phyloP scores from a whole-genome alignment of 1,139 yeast species.

The Suhomyces bokatorum region DNA sequence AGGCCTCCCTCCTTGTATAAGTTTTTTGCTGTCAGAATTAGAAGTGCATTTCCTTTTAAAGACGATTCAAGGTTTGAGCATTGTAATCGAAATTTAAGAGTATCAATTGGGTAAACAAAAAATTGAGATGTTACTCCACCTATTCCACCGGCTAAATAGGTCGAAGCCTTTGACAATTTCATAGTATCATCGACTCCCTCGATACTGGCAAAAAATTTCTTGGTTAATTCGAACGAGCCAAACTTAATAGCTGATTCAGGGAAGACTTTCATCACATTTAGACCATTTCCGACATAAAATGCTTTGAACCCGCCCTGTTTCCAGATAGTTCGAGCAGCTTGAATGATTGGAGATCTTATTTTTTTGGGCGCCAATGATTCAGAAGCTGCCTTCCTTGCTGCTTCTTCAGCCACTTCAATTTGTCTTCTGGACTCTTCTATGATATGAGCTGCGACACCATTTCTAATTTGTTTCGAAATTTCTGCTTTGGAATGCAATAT shows the following conservation, averaged over 20 bases:
- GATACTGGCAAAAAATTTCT: slow-evolving; percentile 67
- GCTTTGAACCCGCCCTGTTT: slow-evolving; percentile 84
- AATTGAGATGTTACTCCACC: slow-evolving; percentile 95
- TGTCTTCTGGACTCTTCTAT: slow-evolving; percentile 39
- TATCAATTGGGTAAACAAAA: slow-evolving; percentile 94
- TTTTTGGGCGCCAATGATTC: slow-evolving; percentile 34
- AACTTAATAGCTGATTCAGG: slow-evolving; percentile 98
- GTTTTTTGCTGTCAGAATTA: slow-evolving; percentile 67
- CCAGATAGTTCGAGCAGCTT: slow-evolving; percentile 82
- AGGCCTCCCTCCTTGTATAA: slow-evolving; percentile 83
- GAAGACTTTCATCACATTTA: slow-evolving; percentile 89
- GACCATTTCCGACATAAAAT: slow-evolving; percentile 93
- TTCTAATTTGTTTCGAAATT: slow-evolving; percentile 45
- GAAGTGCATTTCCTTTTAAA: slow-evolving; percentile 59
- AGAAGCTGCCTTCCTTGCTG: slow-evolving; percentile 13
- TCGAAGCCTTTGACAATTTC: slow-evolving; percentile 71
- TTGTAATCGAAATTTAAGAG: slow-evolving; percentile 81
- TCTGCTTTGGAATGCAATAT: slow-evolving; percentile 57
- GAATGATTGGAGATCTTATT: slow-evolving; percentile 65
- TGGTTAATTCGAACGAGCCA: slow-evolving; percentile 90
- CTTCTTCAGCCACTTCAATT: slow-evolving; percentile 28
- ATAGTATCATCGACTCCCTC: slow-evolving; percentile 78
- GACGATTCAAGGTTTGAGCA: slow-evolving; percentile 69
- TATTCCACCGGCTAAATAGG: slow-evolving; percentile 90
- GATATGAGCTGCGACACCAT: slow-evolving; percentile 37